These are phyloP conservation scores for Cylindrotheca closterium DNA, from an alignment of 108 stramenopile species.

Conservation along the genomic window DNA sequence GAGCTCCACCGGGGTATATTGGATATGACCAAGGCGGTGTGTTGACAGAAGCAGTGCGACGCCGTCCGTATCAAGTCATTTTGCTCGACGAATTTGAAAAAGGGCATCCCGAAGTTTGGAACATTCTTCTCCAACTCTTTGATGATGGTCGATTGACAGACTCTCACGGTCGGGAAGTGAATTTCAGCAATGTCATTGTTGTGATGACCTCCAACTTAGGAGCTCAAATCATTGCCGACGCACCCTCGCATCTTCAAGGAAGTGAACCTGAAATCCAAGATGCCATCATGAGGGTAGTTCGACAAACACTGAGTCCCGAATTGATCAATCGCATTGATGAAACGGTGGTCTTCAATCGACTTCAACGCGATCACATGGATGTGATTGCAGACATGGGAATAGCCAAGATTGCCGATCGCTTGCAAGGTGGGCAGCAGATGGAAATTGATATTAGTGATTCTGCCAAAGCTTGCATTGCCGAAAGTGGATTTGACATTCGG, in stretches of 20 bases:
- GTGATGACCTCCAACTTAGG: constrained; percentile 88
- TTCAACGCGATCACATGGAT: constrained; percentile 76
- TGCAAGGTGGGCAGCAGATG: constrained; percentile 68
- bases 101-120: constrained; percentile 79
- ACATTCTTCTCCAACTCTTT: constrained; percentile 78
- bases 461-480: constrained; percentile 57
- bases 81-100: constrained; percentile 87
- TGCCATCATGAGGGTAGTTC: constrained; percentile 62
- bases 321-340: constrained; percentile 82
- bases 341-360: constrained; percentile 63
- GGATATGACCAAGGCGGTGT: constrained; percentile 84
- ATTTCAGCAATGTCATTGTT: constrained; percentile 75
- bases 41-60: constrained; percentile 72
- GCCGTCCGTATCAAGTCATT: constrained; percentile 85
- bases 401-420: constrained; percentile 52
- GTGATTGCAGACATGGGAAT: constrained; percentile 65
- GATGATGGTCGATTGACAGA: constrained; percentile 83
- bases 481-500: constrained; percentile 83
- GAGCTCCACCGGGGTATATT: constrained; percentile 51
- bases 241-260: constrained; percentile 55
- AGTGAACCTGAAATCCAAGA: constrained; percentile 64
- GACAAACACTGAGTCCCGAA: constrained; percentile 68
- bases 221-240: constrained; percentile 59
- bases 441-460: constrained; percentile 51
- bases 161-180: constrained; percentile 69